These are phyloP conservation scores for Vigna unguiculata DNA, from an alignment of 306 rosid species.

Conservation along the genomic window DNA sequence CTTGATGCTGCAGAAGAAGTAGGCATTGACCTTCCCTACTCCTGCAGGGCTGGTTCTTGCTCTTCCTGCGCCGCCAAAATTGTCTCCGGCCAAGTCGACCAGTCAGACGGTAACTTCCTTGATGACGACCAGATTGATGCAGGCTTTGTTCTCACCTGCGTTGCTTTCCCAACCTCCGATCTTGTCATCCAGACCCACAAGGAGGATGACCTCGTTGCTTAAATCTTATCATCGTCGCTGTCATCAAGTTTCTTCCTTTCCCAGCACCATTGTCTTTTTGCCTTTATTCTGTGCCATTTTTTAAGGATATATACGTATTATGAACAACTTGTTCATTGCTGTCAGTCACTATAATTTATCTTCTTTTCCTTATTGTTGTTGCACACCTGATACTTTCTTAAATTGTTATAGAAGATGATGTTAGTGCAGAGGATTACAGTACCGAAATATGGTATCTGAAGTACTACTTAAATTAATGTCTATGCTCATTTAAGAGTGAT, in stretches of 20 bases:
- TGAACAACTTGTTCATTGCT: conserved; percentile 40
- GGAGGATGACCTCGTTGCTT: conserved; percentile 68
- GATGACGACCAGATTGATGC: conserved; percentile 60
- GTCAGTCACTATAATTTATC: too few species aligned
- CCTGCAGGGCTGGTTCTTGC: conserved; percentile 95
- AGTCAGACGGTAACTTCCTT: conserved; percentile 78
- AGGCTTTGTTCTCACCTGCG: conserved; percentile 83
- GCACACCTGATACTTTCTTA: too few species aligned
- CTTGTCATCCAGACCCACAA: conserved; percentile 79
- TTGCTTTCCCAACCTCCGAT: conserved; percentile 64
- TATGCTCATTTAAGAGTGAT: too few species aligned
- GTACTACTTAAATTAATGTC: too few species aligned
- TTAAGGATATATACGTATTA: background rate
- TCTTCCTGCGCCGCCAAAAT: conserved; percentile 86
- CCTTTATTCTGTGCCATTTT: conserved; percentile 1
- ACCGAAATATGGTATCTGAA: too few species aligned
- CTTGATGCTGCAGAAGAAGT: conserved; percentile 74
- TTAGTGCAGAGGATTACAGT: too few species aligned
- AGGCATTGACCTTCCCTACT: conserved; percentile 80
- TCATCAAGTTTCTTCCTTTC: background rate
- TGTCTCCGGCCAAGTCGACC: conserved; percentile 57
- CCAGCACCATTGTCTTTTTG: background rate
- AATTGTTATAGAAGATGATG: too few species aligned
- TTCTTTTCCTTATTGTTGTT: too few species aligned
- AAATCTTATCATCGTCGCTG: background rate